Evolutionary conservation across 441 rosid species (phyloP), one percentile per base, ranked within the genome.

Genomic region (Erysimum cheiri): DNA sequence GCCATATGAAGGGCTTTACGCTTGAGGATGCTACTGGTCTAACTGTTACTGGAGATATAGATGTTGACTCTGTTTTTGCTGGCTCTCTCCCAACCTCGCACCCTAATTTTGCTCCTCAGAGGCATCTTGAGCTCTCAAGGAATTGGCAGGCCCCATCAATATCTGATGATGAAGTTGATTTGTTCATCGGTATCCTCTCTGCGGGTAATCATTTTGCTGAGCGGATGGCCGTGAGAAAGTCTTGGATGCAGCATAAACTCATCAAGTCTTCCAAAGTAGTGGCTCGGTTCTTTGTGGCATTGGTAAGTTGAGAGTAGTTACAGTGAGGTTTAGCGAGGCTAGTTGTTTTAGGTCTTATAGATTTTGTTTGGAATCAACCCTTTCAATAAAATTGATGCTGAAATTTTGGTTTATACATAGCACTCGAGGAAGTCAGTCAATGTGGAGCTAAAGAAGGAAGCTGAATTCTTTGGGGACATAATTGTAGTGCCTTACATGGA

Each of bases 21-120:
- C 93, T 94, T 10, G 98, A 92, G 83, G 99, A 94, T 90, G 98
- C 97, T 67, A 92, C 96, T 3, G 98, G 97, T 24, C 79, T 94
- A 43, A 81, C 88, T 31, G 73, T 94, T 59, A 86, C 64, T 39
- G 97, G 97, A 2, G 99, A 90, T 54, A 68, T 92, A 49, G 92
- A 92, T 72, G 85, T 90, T 28, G 90, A 81, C 53, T 89, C 91
- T 36, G 73, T 92, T 36, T 86, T 87, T 69, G 88, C 93, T 63
- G 96, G 90, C 55, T 78, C 97, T 47, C 83, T 94, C 70, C 97
- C 99, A 17, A 66, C 85, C 32, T 58, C 86, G 9, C 94, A 92
- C 67, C 96, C 98, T 62, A 85, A 82, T 79, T 92, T 80, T 78
- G 82, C 85, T 77, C 97, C 96, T 57, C 94, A 86, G 66, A 86